These are phyloP conservation scores for Xylariaceae sp. DNA, from an alignment of 2,329 filamentous ascomycete genomes.

Conservation along the genomic window DNA sequence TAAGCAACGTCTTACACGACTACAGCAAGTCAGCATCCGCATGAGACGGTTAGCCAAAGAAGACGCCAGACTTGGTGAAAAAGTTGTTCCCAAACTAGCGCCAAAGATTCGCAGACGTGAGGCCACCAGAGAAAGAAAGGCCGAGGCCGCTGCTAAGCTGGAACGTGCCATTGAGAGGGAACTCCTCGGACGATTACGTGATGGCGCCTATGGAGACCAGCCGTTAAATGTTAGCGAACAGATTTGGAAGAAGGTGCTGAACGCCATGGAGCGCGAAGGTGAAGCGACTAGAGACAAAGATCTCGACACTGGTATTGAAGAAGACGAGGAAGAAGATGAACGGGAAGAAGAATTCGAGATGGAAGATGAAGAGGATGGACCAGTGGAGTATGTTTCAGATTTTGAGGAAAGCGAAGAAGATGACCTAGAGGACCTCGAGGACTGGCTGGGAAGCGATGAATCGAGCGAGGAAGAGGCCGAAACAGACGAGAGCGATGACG, in stretches of 20 bases:
- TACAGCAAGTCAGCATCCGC: constrained; percentile 86
- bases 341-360: constrained; percentile 53
- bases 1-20: constrained; percentile 70
- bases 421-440: constrained; percentile 76
- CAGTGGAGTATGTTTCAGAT: constrained; percentile 91
- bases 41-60: constrained; percentile 79
- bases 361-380: constrained; percentile 63
- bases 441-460: constrained; percentile 79
- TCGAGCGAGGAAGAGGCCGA: constrained; percentile 55
- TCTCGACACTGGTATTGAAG: constrained; percentile 78
- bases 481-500: constrained; percentile 52
- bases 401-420: constrained; percentile 80
- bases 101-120: constrained; percentile 82
- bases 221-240: constrained; percentile 92
- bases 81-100: constrained; percentile 79
- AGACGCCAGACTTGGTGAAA: constrained; percentile 85
- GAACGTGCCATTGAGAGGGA: constrained; percentile 95
- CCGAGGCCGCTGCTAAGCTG: constrained; percentile 81
- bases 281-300: constrained; percentile 81
- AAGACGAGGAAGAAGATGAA: constrained; percentile 61
- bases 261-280: constrained; percentile 81
- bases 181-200: constrained; percentile 82
- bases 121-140: constrained; percentile 70
- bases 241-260: constrained; percentile 96
- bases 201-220: constrained; percentile 89